Evolutionary conservation across 2,329 filamentous ascomycete genomes (phyloP), one percentile per base, ranked within the genome.

Genomic region (Epichloe baconii): DNA sequence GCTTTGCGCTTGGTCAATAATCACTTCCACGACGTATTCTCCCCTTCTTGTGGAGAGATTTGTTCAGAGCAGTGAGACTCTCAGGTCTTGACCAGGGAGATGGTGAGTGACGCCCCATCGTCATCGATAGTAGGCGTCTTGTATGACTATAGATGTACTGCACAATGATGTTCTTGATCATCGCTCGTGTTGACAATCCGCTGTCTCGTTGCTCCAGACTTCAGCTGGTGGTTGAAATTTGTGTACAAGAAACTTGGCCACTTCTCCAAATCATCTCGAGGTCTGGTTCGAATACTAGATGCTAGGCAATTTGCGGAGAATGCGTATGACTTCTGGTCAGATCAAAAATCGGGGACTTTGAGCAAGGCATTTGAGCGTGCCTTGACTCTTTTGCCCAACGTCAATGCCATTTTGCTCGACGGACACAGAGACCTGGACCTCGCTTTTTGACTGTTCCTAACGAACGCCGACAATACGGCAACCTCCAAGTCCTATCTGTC

Each of bases 21-120:
- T 41, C 69, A 65, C 10, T 78, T 76, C 56, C 71, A 74, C 64
- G 51, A 56, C 42, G 62, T 70, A 19, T 80, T 81, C 58, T 72
- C 72, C 74, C 75, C 19, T 70, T 66, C 4, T 62, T 80, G 17
- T 81, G 77, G 78, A 66, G 66, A 54, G 71, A 79, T 57, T 68
- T 77, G 11, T 59, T 79, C 17, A 58, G 63, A 17, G 60, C 67
- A 1, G 65, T 66, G 23, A 65, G 68, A 53, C 59, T 55, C 1
- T 62, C 70, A 8, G 70, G 71, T 5, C 58, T 75, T 23, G 67
- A 72, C 52, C 68, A 70, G 12, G 68, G 68, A 55, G 64, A 73
- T 60, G 73, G 74, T 76, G 53, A 67, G 70, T 61, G 10, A 23
- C 15, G 17, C 17, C 44, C 14, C 23, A 5, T 37, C 1, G 19